phyloP scores from a whole-genome alignment of 1,284 basidiomycete genomes.

The Cutaneotrichosporon dermatis region DNA sequence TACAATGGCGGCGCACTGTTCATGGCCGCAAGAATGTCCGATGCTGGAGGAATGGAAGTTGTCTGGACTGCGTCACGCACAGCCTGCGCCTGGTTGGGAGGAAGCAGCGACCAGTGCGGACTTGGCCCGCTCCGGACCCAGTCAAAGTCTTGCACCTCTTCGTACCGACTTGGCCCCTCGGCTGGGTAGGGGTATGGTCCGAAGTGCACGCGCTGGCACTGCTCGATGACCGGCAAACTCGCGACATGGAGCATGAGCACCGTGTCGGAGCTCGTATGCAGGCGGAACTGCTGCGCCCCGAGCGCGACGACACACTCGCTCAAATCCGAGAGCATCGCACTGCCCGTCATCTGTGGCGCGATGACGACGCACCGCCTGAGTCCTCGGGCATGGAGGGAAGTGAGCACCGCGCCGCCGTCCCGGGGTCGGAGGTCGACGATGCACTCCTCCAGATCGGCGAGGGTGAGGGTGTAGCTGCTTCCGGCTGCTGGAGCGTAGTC shows the following conservation, averaged over 20 bases:
- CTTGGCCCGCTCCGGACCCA: conserved; percentile 68
- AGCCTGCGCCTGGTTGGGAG: not conserved
- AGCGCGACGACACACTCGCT: conserved; percentile 60
- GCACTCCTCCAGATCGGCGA: conserved; percentile 50
- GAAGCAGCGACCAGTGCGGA: conserved; percentile 61
- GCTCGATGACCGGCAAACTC: conserved; percentile 72
- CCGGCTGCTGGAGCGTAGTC: conserved; percentile 1
- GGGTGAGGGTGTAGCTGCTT: conserved; percentile 28
- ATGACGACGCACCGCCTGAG: conserved; percentile 59
- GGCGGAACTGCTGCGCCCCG: conserved; percentile 77
- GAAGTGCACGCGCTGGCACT: conserved; percentile 60
- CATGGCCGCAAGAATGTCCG: not conserved
- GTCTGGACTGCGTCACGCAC: not conserved
- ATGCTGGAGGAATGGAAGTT: not conserved
- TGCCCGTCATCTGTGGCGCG: conserved; percentile 62
- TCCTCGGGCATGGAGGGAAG: conserved; percentile 59
- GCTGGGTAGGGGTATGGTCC: conserved; percentile 54
- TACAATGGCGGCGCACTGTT: not conserved
- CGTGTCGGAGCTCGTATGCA: conserved; percentile 62
- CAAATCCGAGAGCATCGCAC: conserved; percentile 64
- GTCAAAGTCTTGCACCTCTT: conserved; percentile 69
- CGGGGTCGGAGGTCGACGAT: conserved; percentile 58
- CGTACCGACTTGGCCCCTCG: conserved; percentile 41
- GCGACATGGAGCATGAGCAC: conserved; percentile 61
- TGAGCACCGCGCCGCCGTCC: conserved; percentile 14